phyloP scores from a whole-genome alignment of 192 early-diverging fungal species.

The Linnemannia schmuckeri region DNA sequence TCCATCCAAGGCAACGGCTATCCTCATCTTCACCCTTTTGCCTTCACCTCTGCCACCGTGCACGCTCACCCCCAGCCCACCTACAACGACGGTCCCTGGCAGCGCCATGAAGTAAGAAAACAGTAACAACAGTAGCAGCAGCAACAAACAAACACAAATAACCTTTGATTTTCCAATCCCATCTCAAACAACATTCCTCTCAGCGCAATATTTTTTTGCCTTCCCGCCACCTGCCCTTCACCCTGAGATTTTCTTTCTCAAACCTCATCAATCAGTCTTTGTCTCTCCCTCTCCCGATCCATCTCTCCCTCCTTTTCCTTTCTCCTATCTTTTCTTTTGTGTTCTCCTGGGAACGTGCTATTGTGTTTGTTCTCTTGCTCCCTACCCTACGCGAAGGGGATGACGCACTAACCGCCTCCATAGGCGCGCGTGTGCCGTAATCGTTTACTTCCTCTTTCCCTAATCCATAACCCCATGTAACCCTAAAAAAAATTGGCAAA shows the following conservation, averaged over 20 bases:
- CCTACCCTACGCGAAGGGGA: not conserved
- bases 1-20: slow-evolving; percentile 13
- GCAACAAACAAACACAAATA: too few relatives aligned
- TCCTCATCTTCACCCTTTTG: not conserved
- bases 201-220: not conserved
- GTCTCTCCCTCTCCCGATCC: not conserved
- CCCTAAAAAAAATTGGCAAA: not conserved
- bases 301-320: not conserved
- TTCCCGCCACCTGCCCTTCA: not conserved
- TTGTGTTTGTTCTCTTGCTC: not conserved
- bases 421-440: not conserved
- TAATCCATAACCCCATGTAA: not conserved
- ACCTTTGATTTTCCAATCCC: not conserved
- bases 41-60: not conserved
- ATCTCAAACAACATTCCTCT: not conserved
- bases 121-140: not conserved
- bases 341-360: not conserved
- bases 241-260: not conserved
- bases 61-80: slow-evolving; percentile 1
- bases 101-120: slow-evolving; percentile 44
- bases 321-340: not conserved
- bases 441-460: not conserved
- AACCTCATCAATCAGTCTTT: not conserved
- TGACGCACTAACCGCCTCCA: not conserved
- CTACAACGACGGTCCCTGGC: slow-evolving; percentile 42